phyloP scores from a whole-genome alignment of 73 alveolate species.

The Blepharisma japonicum region DNA sequence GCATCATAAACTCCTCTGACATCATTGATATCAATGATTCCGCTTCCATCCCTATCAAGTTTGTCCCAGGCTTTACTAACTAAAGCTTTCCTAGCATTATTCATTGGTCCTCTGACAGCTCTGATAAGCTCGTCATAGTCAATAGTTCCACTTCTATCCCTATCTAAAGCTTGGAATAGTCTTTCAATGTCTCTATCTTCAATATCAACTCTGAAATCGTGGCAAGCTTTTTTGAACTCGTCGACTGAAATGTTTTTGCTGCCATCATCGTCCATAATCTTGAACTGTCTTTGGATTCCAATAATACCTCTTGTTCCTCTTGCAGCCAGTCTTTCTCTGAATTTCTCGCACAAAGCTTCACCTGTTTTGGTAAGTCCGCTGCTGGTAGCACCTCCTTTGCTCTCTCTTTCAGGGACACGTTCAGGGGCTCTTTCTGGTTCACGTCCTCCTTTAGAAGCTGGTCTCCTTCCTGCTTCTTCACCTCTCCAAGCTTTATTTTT shows the following conservation, averaged over 20 bases:
- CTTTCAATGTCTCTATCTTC: not conserved
- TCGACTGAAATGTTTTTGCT: conserved; percentile 4
- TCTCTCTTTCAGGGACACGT: too few species aligned
- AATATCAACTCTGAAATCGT: conserved; percentile 32
- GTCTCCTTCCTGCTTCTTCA: too few species aligned
- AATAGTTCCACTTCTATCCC: conserved; percentile 17
- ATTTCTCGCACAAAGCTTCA: conserved; percentile 28
- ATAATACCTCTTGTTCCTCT: conserved; percentile 62
- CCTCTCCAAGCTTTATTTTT: too few species aligned
- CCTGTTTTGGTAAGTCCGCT: not conserved
- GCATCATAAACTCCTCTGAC: conserved; percentile 23
- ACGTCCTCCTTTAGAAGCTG: too few species aligned
- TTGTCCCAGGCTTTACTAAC: not conserved
- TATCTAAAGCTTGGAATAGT: not conserved
- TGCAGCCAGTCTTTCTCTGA: conserved; percentile 45
- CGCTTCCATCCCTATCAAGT: conserved; percentile 19
- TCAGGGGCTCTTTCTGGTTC: too few species aligned
- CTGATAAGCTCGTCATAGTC: conserved; percentile 27
- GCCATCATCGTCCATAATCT: conserved; percentile 43
- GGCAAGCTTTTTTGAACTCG: conserved; percentile 35
- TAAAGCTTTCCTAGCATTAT: not conserved
- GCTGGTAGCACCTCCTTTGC: too few species aligned
- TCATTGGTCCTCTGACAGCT: conserved; percentile 23
- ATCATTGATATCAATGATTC: conserved; percentile 27
- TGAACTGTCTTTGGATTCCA: conserved; percentile 57